Base-by-base conservation (phyloP, 2,329 filamentous ascomycete genomes). In the Fusarium agapanthi region DNA sequence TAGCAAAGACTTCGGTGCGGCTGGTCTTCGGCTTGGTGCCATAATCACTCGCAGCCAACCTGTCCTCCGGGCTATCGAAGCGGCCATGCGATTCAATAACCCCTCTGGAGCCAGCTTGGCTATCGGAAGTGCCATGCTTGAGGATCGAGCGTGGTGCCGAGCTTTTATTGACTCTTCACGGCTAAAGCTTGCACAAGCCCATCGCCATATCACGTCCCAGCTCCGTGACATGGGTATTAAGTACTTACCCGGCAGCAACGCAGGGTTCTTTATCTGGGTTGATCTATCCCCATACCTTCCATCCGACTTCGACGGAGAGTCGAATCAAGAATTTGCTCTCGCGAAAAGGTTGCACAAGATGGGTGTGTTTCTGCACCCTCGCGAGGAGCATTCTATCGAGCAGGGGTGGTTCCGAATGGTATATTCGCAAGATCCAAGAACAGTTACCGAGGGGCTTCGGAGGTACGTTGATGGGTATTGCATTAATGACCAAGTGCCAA, bases 221-320 rank as follows among this genome's bases (percentile, higher is more conserved):
- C 78, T 89, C 22, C 71, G 77, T 14, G 76, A 79, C 5, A 79
- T 85, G 13, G 81, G 83, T 5, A 83, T 90, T 7, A 72, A 79
- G 8, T 88, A 86, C 65, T 55, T 83, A n/a, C 56, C 65, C 2
- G 79, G 79, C 80, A 82, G 81, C n/a, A 89, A 89, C 67, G 88
- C 88, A 0, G 88, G 86, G 0, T 89, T 90, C 73, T 90, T 90
- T 73, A 69, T 90, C 5, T 90, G 85, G 82, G 77, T 88, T 6
- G 83, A 90, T 74, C 73, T 90, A 22, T 84, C 83, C 2, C 81
- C 82, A 1, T 85, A 82, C 63, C 74, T 88, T 40, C 78, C 81
- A 4, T 69, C 62, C 5, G 67, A 80, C 5, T 61, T 69, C 8
- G 66, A 75, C 18, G 76, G 78, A 28, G 79, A 79, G 40, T 73